phyloP scores from a whole-genome alignment of 352 stramenopile genomes.

The Pythium scleroteichum region DNA sequence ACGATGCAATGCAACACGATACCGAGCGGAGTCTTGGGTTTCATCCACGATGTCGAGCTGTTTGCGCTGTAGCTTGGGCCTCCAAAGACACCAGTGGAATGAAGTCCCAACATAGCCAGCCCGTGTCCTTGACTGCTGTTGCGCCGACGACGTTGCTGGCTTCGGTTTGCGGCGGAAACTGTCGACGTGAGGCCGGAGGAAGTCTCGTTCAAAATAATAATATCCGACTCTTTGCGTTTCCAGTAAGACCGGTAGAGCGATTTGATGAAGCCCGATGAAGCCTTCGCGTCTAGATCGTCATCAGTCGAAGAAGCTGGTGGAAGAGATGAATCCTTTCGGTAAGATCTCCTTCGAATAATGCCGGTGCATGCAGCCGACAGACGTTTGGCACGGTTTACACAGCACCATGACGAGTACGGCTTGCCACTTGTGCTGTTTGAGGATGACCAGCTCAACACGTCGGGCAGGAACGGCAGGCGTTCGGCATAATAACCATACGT shows the following conservation, averaged over 20 bases:
- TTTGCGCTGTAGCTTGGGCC: neutral
- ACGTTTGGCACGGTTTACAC: conserved; percentile 1
- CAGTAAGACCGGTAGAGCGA: conserved; percentile 53
- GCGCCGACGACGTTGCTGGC: conserved; percentile 11
- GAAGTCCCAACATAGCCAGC: conserved; percentile 1
- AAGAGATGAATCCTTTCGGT: conserved; percentile 51
- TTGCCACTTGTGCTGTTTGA: neutral
- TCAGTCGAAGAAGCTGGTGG: neutral
- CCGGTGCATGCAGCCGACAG: neutral
- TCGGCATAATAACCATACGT: conserved; percentile 63
- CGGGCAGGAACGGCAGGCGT: conserved; percentile 50
- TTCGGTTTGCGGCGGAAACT: conserved; percentile 12
- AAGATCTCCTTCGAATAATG: conserved; percentile 9
- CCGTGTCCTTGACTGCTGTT: conserved; percentile 13
- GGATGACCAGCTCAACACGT: conserved; percentile 43
- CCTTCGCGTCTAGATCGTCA: conserved; percentile 2
- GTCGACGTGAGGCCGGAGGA: conserved; percentile 28
- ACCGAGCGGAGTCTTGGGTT: conserved; percentile 18
- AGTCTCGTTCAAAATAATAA: conserved; percentile 27
- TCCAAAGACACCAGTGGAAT: conserved; percentile 12
- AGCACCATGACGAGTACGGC: conserved; percentile 8
- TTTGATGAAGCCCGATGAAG: conserved; percentile 25
- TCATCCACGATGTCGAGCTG: conserved; percentile 18
- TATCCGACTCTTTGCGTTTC: conserved; percentile 33
- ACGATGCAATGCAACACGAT: conserved; percentile 35